Evolutionary conservation across 2,329 filamentous ascomycete genomes (phyloP).

Genomic region (Fusarium nematophilum): DNA sequence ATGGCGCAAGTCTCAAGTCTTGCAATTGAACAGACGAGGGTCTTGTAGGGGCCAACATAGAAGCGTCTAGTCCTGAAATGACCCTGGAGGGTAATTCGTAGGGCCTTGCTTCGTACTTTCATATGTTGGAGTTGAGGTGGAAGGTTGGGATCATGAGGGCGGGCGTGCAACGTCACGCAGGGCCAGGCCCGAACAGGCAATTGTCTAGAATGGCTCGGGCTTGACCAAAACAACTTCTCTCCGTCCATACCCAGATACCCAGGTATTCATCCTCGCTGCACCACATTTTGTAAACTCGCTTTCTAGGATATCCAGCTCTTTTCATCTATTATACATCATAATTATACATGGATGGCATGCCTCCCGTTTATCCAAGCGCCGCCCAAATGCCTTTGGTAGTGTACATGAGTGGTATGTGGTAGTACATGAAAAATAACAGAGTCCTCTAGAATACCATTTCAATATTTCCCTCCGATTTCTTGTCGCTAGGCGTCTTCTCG

Average conservation of each 20-base stretch:
- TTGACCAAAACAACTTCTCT: no score
- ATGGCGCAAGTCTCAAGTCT: constrained; percentile 2
- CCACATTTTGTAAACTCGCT: neutral
- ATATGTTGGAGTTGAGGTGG: neutral
- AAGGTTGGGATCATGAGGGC: constrained; percentile 29
- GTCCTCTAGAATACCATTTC: constrained; percentile 28
- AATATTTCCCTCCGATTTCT: constrained; percentile 10
- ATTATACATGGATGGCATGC: constrained; percentile 26
- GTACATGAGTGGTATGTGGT: constrained; percentile 28
- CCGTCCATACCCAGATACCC: no score
- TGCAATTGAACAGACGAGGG: neutral
- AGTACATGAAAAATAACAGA: constrained; percentile 9
- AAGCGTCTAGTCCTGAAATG: no score
- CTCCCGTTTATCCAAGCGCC: constrained; percentile 23
- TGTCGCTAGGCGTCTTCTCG: constrained; percentile 12
- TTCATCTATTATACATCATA: constrained; percentile 22
- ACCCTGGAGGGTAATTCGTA: no score
- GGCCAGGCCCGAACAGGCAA: constrained; percentile 23
- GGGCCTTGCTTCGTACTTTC: no score
- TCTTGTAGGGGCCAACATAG: no score
- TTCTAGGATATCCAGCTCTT: no score
- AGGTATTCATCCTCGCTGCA: no score
- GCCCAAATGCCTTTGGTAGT: constrained; percentile 29
- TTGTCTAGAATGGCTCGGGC: constrained; percentile 25
- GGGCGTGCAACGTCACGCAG: constrained; percentile 26